These are phyloP conservation scores for Vaucheria bursata DNA, from an alignment of 352 stramenopile species.

Conservation along the genomic window DNA sequence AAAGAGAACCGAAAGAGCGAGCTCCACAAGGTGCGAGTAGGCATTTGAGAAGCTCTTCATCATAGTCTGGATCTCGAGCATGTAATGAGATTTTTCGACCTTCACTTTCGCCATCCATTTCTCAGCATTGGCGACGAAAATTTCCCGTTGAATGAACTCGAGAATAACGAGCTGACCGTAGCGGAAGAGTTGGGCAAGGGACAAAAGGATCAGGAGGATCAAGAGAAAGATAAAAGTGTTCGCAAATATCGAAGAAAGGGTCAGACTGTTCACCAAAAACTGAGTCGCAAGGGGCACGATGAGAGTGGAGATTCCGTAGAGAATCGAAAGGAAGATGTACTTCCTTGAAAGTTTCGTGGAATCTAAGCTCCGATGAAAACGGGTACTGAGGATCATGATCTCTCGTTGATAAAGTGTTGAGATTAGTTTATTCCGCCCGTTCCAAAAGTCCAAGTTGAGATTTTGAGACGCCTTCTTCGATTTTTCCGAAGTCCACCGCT, in stretches of 20 bases:
- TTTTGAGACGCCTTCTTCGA: too few species aligned
- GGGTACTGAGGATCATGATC: too few species aligned
- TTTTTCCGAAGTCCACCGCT: too few species aligned
- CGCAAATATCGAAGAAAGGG: neutral
- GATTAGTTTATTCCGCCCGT: too few species aligned
- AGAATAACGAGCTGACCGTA: neutral
- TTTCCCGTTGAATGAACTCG: neutral
- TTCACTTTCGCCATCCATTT: neutral
- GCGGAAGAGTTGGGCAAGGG: neutral
- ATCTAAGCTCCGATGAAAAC: too few species aligned
- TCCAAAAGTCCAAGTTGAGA: too few species aligned
- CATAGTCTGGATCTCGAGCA: neutral
- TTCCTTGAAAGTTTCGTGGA: too few species aligned
- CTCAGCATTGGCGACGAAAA: neutral
- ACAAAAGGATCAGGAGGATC: neutral
- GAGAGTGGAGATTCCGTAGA: neutral
- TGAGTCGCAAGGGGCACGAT: neutral
- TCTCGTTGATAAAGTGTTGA: too few species aligned
- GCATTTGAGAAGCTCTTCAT: too few species aligned
- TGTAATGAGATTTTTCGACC: neutral
- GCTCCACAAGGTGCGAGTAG: too few species aligned
- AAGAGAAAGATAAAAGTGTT: neutral
- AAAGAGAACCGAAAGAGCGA: too few species aligned
- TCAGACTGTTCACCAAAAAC: neutral
- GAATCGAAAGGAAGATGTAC: too few species aligned